Evolutionary conservation across 139 green algal species (phyloP), one percentile per base, ranked within the genome.

Genomic region (Ostreobium quekettii): DNA sequence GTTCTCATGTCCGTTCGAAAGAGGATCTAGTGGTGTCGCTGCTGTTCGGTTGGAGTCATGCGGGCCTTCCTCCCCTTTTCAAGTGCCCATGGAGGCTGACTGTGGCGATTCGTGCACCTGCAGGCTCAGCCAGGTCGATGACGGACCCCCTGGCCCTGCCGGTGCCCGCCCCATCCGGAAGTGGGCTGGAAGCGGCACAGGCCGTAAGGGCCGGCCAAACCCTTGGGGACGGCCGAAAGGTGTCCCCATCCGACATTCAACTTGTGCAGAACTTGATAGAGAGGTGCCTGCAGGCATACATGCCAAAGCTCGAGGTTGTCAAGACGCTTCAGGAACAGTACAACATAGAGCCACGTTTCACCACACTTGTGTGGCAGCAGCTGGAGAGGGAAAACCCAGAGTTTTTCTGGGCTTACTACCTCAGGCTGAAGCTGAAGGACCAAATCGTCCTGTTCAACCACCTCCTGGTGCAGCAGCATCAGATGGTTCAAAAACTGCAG

Each of bases 371-470:
- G 26, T 96, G 86, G 91, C 79, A 87, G 69, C 96, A 96, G 76
- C 86, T 97, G 38, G 91, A 97, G 76, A 88, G 95, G 74, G 85
- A 96, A 66, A 97, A 97, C 68, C 77, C 84, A 2, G 82, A 90
- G 28, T 96, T 96, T 64, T 96, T 96, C 76, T 67, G 73, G 29
- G 83, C 83, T 0, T 97, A 97, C 83, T 83, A 95, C 75, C 81
- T 88, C 24, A 82, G 88, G 1, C 74, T 94, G 26, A 89, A 90
- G 64, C 70, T 96, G 3, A 95, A 93, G 71, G 86, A 90, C 56
- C 88, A 96, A 75, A 89, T 97, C 28, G 74, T 93, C 26, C 85
- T 93, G 77, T 97, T 97, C 80, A 97, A 97, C 81, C 78, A 93
- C 74, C 79, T 97, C 5, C 74, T 95, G 59, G 84, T 93, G 70